Evolutionary conservation across 768 basidiomycete species (phyloP), one percentile per base, ranked within the genome.

Genomic region (Pisolithus sp.): DNA sequence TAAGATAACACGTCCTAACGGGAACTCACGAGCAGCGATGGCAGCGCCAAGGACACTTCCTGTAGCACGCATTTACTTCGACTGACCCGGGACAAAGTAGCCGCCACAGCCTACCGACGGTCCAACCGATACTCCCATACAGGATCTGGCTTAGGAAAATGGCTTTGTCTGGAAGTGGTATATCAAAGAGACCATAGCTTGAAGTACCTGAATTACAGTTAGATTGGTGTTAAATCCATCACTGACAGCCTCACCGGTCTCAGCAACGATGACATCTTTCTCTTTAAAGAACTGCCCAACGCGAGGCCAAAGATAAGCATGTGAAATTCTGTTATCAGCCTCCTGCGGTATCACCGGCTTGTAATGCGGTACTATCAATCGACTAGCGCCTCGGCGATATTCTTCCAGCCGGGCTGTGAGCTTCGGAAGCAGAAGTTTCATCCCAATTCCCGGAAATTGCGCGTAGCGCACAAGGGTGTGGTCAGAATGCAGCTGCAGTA

Each of bases 91-190:
- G 23, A 7, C 3, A n/a, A 24, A 48, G 46, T n/a, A 7, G 24
- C 44, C 20, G n/a, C 0, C 6, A 2, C 0, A 9, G 58, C 74
- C 71, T 65, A 72, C 90, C 89, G 38, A 87, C 81, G 17, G 86
- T 82, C 85, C 86, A 96, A 0, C 94, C 94, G 57, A 97, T 96
- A 53, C 85, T 86, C 46, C 94, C 93, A 85, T 89, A 96, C 5
- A 96, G 70, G 47, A 95, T 81, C 68, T 93, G 91, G 54, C 76
- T 80, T 37, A 91, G 54, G 52, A 85, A 81, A 5, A 82, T 66
- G 0, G 83, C 71, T 42, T 80, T 75, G n/a, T 80, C 74, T 0
- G 94, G 94, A 10, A 95, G 69, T 2, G 84, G 82, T 28, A 91
- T 77, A 54, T 90, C 89, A 38, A 93, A 65, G 44, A 95, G 79